Evolutionary conservation across 108 stramenopile species (phyloP).

Genomic region (Aurantiochytrium sp.): DNA sequence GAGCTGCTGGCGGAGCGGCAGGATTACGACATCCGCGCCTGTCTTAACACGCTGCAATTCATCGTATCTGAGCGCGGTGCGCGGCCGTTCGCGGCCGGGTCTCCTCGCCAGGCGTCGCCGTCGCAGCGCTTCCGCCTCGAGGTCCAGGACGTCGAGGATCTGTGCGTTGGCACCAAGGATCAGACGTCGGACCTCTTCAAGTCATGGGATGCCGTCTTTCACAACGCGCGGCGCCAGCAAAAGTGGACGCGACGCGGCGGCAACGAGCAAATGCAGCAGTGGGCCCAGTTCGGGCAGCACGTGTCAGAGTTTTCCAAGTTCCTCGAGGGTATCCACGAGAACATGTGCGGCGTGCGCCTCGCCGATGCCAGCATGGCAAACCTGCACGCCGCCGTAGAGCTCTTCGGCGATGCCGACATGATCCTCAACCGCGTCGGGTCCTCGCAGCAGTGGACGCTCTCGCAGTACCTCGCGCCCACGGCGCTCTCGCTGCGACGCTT

Average conservation of each 20-base stretch:
- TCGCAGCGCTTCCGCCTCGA: background rate
- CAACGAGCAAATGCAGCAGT: background rate
- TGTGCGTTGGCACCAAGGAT: constrained; percentile 11
- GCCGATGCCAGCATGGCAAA: background rate
- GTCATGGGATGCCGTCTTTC: background rate
- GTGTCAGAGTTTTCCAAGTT: background rate
- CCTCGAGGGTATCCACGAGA: constrained; percentile 28
- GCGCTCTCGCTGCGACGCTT: background rate
- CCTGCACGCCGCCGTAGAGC: background rate
- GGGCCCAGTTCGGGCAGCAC: background rate
- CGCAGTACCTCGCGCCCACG: background rate
- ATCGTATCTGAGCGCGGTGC: background rate
- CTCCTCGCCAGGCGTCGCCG: too few species aligned
- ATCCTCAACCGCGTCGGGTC: background rate
- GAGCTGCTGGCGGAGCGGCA: constrained; percentile 62
- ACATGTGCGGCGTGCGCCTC: background rate
- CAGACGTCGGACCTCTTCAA: background rate
- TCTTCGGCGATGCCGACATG: background rate
- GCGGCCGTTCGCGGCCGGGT: background rate
- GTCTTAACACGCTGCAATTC: constrained; percentile 86
- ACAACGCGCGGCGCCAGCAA: background rate
- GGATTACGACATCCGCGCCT: constrained; percentile 82
- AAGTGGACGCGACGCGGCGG: background rate
- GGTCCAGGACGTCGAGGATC: background rate
- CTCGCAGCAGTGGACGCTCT: background rate